A percentile compares a stretch with the other conserved stretches of the same genome.
phyloP scores from a whole-genome alignment of 2,329 filamentous ascomycete species.

The Akanthomyces muscarius region DNA sequence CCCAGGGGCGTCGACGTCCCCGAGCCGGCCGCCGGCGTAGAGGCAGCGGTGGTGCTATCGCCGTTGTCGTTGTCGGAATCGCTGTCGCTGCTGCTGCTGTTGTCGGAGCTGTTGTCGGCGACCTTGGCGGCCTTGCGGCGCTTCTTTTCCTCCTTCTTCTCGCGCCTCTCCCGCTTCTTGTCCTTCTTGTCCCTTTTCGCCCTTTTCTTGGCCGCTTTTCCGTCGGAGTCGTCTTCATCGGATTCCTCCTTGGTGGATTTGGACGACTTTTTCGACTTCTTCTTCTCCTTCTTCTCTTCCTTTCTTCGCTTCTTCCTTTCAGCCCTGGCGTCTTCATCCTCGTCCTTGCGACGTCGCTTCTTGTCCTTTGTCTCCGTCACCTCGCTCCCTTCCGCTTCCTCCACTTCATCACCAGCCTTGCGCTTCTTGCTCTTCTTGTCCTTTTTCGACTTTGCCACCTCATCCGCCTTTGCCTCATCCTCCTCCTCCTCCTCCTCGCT shows the following conservation, averaged over 20 bases:
- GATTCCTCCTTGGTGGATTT: conserved; percentile 27
- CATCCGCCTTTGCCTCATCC: conserved; percentile 28
- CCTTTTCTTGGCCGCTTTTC: conserved; percentile 26
- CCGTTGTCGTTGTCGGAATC: conserved; percentile 20
- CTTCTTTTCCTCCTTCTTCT: conserved; percentile 49
- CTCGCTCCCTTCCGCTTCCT: conserved; percentile 26
- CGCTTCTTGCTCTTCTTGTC: conserved; percentile 38
- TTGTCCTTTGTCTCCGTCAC: conserved; percentile 28
- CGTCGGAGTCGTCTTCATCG: conserved; percentile 22
- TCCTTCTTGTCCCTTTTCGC: conserved; percentile 29
- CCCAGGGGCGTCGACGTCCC: conserved; percentile 44
- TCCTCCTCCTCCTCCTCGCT: conserved; percentile 28
- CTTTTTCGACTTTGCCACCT: conserved; percentile 25
- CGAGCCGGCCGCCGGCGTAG: conserved; percentile 34
- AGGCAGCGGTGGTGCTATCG: conserved; percentile 24
- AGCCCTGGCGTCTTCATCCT: conserved; percentile 23
- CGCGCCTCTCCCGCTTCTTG: conserved; percentile 39
- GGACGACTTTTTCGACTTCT: conserved; percentile 28
- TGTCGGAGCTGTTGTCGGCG: conserved; percentile 23
- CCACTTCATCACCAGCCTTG: conserved; percentile 28
- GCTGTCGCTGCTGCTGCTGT: conserved; percentile 8
- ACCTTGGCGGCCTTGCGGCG: conserved; percentile 34
- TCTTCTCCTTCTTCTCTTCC: conserved; percentile 31
- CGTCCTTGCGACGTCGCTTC: conserved; percentile 30
- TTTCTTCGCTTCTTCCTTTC: conserved; percentile 25